phyloP scores from a whole-genome alignment of 1,139 yeast species.

The Candida glucosophila region DNA sequence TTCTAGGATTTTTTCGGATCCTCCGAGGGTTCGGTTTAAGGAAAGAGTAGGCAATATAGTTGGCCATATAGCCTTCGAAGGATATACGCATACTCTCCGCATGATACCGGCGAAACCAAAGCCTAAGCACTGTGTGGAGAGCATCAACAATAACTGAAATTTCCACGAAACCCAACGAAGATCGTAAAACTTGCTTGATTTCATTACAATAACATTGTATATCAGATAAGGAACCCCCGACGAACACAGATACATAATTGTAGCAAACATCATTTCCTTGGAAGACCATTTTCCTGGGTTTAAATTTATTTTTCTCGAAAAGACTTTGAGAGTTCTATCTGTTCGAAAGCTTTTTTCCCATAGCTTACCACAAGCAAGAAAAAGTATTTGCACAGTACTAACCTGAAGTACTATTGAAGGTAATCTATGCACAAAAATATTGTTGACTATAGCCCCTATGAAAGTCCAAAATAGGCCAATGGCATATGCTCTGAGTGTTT shows the following conservation, averaged over 20 bases:
- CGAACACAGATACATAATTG: conserved; percentile 39
- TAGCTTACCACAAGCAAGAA: conserved; percentile 34
- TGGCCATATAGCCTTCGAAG: conserved; percentile 40
- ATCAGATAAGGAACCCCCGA: conserved; percentile 37
- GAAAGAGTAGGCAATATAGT: conserved; percentile 39
- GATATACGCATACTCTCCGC: conserved; percentile 37
- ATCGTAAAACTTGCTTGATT: conserved; percentile 34
- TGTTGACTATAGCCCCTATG: conserved; percentile 33
- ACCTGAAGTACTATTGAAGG: conserved; percentile 31
- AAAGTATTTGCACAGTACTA: conserved; percentile 34
- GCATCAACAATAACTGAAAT: conserved; percentile 28
- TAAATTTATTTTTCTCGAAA: conserved; percentile 18
- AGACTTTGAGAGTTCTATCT: conserved; percentile 18
- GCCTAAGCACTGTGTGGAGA: conserved; percentile 38
- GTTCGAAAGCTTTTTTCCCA: conserved; percentile 25
- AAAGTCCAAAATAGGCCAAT: conserved; percentile 36
- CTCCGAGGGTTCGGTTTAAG: conserved; percentile 33
- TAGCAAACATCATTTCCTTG: conserved; percentile 57
- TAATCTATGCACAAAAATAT: conserved; percentile 36
- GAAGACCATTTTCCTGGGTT: conserved; percentile 49
- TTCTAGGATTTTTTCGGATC: conserved; percentile 13
- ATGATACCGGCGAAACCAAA: conserved; percentile 40
- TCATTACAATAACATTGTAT: conserved; percentile 39
- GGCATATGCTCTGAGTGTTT: conserved; percentile 33
- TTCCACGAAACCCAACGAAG: conserved; percentile 35